phyloP scores from a whole-genome alignment of 805 yeast genomes.

The Blastobotrys parvus region DNA sequence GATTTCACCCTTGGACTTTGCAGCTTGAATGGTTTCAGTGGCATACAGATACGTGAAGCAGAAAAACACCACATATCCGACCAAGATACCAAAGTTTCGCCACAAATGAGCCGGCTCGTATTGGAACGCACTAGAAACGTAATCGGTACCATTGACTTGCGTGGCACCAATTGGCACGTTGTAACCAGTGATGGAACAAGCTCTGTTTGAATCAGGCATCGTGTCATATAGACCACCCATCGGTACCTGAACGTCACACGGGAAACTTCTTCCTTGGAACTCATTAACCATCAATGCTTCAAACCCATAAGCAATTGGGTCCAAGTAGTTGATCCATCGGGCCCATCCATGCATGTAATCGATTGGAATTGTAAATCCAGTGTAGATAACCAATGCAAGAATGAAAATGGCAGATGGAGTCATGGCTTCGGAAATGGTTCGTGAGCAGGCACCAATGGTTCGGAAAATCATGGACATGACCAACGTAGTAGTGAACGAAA shows the following conservation, averaged over 20 bases:
- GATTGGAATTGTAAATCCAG: conserved; percentile 42
- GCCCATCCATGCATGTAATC: conserved; percentile 42
- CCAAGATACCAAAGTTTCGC: conserved; percentile 56
- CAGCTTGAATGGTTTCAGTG: conserved; percentile 37
- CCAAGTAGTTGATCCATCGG: conserved; percentile 40
- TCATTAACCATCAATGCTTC: conserved; percentile 41
- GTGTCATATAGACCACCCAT: conserved; percentile 36
- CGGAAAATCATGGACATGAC: conserved; percentile 49
- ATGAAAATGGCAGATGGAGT: conserved; percentile 37
- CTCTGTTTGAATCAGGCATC: conserved; percentile 26
- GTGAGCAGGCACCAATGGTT: conserved; percentile 32
- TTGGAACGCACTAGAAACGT: conserved; percentile 35
- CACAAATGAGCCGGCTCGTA: conserved; percentile 44
- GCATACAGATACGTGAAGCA: conserved; percentile 43
- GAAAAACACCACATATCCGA: conserved; percentile 50
- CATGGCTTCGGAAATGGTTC: conserved; percentile 34
- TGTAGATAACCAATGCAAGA: conserved; percentile 34
- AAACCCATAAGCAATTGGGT: conserved; percentile 39
- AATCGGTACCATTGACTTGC: conserved; percentile 45
- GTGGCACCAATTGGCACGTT: conserved; percentile 40
- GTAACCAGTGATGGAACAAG: conserved; percentile 49
- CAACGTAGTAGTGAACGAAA: conserved; percentile 37
- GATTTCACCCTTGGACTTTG: conserved; percentile 48
- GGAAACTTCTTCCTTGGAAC: conserved; percentile 33
- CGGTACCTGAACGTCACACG: conserved; percentile 36